Evolutionary conservation across 2,329 filamentous ascomycete genomes (phyloP), one percentile per base, ranked within the genome.

Genomic region (Fusarium haematococcum): DNA sequence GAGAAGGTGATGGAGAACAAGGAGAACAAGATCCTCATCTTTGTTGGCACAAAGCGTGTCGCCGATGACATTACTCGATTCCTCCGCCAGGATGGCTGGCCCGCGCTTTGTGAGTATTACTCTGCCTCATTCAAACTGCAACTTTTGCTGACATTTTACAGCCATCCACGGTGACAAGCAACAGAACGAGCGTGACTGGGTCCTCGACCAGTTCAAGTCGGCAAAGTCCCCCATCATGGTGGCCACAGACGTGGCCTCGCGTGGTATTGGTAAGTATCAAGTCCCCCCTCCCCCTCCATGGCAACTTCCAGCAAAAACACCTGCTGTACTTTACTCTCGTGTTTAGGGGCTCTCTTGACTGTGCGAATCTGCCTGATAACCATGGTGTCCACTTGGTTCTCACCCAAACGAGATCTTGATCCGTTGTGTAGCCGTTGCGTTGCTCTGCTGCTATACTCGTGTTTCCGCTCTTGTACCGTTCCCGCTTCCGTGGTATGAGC

Each of bases 201-300:
- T 98, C 81, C 90, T 99, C 83, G 97, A 98, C 85, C 96, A 98
- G 86, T 99, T 99, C 92, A 99, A 98, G 92, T 94, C 94, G 77
- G 95, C 95, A 87, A 98, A 98, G 90, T 98, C 95, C 88, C 97
- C 97, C 83, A 97, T 99, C 91, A 98, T 99, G 95, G 97, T 99
- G 88, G 97, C 97, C 87, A 99, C 97, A 78, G 97, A 98, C 83
- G 97, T 99, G 87, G 97, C 97, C 87, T 98, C 97, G 83, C 97
- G 97, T 95, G 97, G 97, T 95, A 98, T 99, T 88, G 97, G 97
- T 98, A 97, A 97, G 95, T 96, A 93, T 91, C 88, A 89, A 68
- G 27, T 52, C 69, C 27, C 63, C 86, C 87, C 86, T 84, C 85
- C 84, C 85, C 81, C 80, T 76, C 75, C 79, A 79, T 83, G 84